Conservation (phyloP, 1,284 basidiomycete genomes). For the Cystobasidium pallidum region DNA sequence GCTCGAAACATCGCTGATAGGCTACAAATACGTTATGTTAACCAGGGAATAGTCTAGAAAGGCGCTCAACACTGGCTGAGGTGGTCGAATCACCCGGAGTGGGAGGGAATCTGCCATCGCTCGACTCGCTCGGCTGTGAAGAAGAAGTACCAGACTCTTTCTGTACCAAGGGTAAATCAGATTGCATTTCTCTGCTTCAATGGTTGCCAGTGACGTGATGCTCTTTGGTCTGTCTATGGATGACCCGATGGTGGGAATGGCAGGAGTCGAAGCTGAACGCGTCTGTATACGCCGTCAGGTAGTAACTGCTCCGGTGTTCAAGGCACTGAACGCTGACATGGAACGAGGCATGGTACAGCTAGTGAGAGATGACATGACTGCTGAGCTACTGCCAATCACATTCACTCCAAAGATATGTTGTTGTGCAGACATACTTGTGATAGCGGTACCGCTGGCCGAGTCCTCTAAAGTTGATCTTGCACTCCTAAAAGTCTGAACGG, state of each 20-base stretch:
- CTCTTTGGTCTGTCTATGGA: neutral
- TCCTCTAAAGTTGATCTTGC: neutral
- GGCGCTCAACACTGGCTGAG: neutral
- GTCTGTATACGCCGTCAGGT: neutral
- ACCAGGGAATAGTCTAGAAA: neutral
- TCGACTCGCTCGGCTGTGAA: conserved; percentile 24
- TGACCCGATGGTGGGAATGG: conserved; percentile 16
- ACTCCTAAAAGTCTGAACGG: neutral
- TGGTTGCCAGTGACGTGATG: conserved; percentile 5
- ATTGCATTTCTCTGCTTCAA: conserved; percentile 8
- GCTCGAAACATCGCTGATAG: neutral
- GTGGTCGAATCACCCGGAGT: conserved; percentile 29
- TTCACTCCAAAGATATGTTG: neutral
- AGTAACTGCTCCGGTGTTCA: neutral
- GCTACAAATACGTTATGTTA: neutral
- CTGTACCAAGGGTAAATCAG: neutral
- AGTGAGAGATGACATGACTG: neutral
- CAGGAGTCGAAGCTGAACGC: conserved; percentile 29
- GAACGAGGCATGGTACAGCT: conserved; percentile 30
- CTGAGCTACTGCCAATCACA: neutral
- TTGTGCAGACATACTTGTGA: neutral
- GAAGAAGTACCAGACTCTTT: neutral
- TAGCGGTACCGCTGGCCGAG: neutral
- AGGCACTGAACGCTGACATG: conserved; percentile 26
- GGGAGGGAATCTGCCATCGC: conserved; percentile 11